phyloP scores from a whole-genome alignment of 2,329 filamentous ascomycete genomes.

The Fusarium secorum region DNA sequence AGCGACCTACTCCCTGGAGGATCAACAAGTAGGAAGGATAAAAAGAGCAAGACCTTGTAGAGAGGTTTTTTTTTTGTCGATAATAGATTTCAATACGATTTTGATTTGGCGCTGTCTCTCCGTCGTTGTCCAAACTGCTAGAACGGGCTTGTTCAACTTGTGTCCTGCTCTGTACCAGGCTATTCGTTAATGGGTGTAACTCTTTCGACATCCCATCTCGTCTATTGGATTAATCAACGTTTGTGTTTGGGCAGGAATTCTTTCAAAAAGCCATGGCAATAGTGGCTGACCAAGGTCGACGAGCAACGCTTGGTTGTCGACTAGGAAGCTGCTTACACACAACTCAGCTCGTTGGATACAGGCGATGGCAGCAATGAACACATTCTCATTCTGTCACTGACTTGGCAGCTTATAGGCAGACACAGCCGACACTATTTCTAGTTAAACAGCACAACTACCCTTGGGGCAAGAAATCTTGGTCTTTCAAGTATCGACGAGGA shows the following conservation, averaged over 20 bases:
- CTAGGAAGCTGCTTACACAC: not conserved
- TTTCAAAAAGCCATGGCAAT: not conserved
- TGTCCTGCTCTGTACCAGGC: not conserved
- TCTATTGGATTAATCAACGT: too few species aligned
- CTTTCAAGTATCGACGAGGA: not conserved
- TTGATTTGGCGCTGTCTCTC: not conserved
- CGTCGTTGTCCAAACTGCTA: too few species aligned
- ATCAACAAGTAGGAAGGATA: constrained; percentile 43
- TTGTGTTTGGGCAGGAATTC: too few species aligned
- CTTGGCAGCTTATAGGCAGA: not conserved
- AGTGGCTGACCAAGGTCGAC: not conserved
- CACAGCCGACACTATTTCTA: not conserved
- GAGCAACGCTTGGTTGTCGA: not conserved
- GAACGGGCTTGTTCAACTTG: not conserved
- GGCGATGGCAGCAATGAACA: not conserved
- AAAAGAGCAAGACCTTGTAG: constrained; percentile 43
- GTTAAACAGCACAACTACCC: not conserved
- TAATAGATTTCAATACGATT: not conserved
- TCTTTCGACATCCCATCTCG: not conserved
- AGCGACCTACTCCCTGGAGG: constrained; percentile 59
- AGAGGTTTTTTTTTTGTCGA: not conserved
- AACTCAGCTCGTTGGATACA: not conserved
- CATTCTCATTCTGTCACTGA: not conserved
- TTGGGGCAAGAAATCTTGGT: not conserved
- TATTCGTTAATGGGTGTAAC: not conserved